Conservation (phyloP, 495 filamentous ascomycete species). For the Cercophora scortea region DNA sequence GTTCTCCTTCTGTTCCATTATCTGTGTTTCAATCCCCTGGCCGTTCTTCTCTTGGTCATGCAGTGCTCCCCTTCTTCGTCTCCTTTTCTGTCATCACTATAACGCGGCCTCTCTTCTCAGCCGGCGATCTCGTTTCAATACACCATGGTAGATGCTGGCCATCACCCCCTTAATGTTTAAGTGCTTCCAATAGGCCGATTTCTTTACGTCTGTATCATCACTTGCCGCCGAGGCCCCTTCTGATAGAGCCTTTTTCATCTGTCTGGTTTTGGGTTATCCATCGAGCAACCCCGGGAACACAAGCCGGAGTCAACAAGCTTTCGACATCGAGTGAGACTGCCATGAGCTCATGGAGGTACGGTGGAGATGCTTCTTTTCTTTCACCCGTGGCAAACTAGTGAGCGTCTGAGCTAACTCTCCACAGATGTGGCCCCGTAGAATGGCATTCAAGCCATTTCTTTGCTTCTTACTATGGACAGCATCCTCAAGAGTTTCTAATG, state of each 20-base stretch:
- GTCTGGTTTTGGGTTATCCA: too few species aligned
- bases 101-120: conserved; percentile 7
- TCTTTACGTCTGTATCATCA: background rate
- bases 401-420: background rate
- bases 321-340: too few species aligned
- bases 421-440: conserved; percentile 36
- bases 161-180: conserved; percentile 24
- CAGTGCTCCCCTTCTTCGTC: conserved; percentile 1
- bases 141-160: conserved; percentile 28
- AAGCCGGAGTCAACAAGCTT: too few species aligned
- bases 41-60: background rate
- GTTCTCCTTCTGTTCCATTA: conserved; percentile 14
- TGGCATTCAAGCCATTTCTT: conserved; percentile 32
- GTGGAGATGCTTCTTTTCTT: too few species aligned
- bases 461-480: conserved; percentile 30
- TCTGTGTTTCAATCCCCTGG: background rate
- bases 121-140: background rate
- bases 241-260: too few species aligned
- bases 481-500: conserved; percentile 14
- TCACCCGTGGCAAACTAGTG: too few species aligned
- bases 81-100: conserved; percentile 4
- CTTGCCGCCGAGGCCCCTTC: too few species aligned
- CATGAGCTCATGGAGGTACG: too few species aligned
- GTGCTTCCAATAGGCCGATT: conserved; percentile 27
- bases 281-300: too few species aligned